Conservation (phyloP, 148 eudicot species). For the Hydrangea macrophylla region DNA sequence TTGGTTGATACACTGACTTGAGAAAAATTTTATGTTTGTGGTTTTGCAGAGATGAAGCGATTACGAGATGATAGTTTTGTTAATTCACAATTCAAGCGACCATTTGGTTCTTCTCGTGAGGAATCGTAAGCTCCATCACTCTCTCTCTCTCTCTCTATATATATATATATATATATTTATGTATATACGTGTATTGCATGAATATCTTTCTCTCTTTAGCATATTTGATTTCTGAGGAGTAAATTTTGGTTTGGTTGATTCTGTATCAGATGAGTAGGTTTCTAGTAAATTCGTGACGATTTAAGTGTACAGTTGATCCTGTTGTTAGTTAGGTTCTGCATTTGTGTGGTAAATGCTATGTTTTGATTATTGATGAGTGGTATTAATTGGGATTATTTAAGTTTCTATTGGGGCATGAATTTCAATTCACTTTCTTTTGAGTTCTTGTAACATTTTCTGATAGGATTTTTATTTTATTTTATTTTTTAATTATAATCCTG, state of each 20-base stretch:
- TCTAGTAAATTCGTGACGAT: neutral
- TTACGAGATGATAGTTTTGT: constrained; percentile 57
- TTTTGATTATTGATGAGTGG: neutral
- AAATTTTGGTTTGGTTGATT: constrained; percentile 15
- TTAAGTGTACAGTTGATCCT: constrained; percentile 7
- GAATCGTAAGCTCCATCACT: constrained; percentile 59
- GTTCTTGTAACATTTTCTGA: neutral
- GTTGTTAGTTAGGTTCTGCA: neutral
- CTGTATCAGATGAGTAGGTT: constrained; percentile 4
- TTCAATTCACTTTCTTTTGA: neutral
- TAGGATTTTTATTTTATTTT: neutral
- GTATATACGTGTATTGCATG: too few species aligned
- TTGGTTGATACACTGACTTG: too few species aligned
- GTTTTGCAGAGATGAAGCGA: constrained; percentile 68
- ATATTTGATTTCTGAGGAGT: neutral
- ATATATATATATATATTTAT: too few species aligned
- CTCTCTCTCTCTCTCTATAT: too few species aligned
- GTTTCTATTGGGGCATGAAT: neutral
- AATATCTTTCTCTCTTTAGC: neutral
- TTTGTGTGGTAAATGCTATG: neutral
- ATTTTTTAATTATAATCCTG: too few species aligned
- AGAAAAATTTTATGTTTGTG: neutral
- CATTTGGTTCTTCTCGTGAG: constrained; percentile 59
- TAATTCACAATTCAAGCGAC: constrained; percentile 68
- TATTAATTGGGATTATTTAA: neutral